Conservation (phyloP, 768 basidiomycete genomes). For the Nidularia sp. region DNA sequence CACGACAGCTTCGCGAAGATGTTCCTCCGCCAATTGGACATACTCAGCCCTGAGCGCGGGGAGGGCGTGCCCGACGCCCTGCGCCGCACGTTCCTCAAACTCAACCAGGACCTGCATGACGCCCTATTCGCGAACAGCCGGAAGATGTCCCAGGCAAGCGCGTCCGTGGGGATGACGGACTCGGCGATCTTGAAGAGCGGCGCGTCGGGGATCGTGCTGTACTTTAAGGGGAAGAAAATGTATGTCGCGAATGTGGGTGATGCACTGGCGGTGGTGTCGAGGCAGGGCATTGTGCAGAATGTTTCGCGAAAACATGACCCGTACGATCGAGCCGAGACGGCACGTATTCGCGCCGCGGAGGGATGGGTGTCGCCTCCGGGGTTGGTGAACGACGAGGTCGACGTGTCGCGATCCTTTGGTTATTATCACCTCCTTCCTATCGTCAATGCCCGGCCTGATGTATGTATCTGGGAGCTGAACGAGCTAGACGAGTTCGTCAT, state of each 20-base stretch:
- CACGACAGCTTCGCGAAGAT: conserved; percentile 72
- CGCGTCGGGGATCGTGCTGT: conserved; percentile 83
- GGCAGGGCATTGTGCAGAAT: conserved; percentile 65
- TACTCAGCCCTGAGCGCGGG: conserved; percentile 23
- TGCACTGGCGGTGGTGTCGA: conserved; percentile 81
- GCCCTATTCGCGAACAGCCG: conserved; percentile 49
- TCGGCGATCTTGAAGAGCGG: conserved; percentile 58
- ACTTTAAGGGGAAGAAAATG: conserved; percentile 73
- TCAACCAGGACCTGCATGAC: conserved; percentile 82
- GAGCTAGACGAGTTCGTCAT: conserved; percentile 95
- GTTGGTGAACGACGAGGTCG: conserved; percentile 86
- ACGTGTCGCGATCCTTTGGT: conserved; percentile 91
- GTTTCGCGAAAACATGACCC: conserved; percentile 86
- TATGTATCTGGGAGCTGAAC: conserved; percentile 62
- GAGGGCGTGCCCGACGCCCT: conserved; percentile 71
- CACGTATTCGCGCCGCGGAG: conserved; percentile 85
- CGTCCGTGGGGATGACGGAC: conserved; percentile 38
- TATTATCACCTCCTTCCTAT: conserved; percentile 87
- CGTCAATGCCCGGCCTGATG: conserved; percentile 84
- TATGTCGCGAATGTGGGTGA: conserved; percentile 91
- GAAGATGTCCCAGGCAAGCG: conserved; percentile 52
- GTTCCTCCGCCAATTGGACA: conserved; percentile 55
- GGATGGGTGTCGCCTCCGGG: conserved; percentile 94
- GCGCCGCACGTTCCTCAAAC: conserved; percentile 79
- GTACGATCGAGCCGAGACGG: conserved; percentile 79